A percentile compares a stretch with the other conserved stretches of the same genome.
These are phyloP conservation scores for Gossypium laxum DNA, from an alignment of 441 rosid genomes.

Conservation along the genomic window DNA sequence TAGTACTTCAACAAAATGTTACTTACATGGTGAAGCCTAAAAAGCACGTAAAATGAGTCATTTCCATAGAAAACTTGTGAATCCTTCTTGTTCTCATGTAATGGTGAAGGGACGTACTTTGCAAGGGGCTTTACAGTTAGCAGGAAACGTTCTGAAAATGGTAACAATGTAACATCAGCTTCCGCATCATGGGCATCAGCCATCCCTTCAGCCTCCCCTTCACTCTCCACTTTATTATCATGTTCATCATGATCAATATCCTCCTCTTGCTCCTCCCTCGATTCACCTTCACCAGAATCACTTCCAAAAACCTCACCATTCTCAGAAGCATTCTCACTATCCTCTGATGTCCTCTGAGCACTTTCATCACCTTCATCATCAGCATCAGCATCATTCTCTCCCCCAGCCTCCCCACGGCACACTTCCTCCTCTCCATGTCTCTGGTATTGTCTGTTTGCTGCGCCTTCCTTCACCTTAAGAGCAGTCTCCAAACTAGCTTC, in stretches of 20 bases:
- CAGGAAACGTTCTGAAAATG: slow-evolving; percentile 58
- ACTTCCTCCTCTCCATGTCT: slow-evolving; percentile 43
- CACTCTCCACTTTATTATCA: slow-evolving; percentile 80
- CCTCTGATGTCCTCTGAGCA: slow-evolving; percentile 75
- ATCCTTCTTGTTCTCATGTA: slow-evolving; percentile 40
- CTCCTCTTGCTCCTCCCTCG: slow-evolving; percentile 69
- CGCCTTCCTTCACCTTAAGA: slow-evolving; percentile 46
- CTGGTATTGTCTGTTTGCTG: slow-evolving; percentile 43
- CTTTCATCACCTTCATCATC: slow-evolving; percentile 83
- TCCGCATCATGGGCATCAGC: slow-evolving; percentile 73
- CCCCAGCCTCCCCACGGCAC: slow-evolving; percentile 47
- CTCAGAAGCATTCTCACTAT: slow-evolving; percentile 79
- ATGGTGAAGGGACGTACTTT: slow-evolving; percentile 51
- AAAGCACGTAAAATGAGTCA: slow-evolving; percentile 84
- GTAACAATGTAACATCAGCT: slow-evolving; percentile 50
- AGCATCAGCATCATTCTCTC: slow-evolving; percentile 56
- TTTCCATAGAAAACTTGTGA: slow-evolving; percentile 77
- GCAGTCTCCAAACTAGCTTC: slow-evolving; percentile 50
- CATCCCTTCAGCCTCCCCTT: slow-evolving; percentile 84
- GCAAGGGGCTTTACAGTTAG: slow-evolving; percentile 74
- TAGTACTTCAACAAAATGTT: not conserved
- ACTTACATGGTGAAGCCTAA: slow-evolving; percentile 94
- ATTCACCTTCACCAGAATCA: slow-evolving; percentile 76
- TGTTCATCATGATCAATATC: slow-evolving; percentile 57
- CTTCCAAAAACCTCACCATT: slow-evolving; percentile 84